Evolutionary conservation across 169 alveolate genomes (phyloP).

Genomic region (Plasmodium falciparum): DNA sequence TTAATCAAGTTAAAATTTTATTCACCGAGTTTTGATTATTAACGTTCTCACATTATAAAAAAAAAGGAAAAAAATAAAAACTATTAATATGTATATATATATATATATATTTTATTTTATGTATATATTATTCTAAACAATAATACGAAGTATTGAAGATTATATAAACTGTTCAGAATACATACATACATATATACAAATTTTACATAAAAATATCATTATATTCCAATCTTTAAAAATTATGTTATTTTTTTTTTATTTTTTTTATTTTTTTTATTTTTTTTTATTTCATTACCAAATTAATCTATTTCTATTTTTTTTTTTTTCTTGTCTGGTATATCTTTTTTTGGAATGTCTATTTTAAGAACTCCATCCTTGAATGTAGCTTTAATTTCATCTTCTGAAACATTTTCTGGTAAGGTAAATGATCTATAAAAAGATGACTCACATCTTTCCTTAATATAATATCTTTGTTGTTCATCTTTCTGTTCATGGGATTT

Average conservation of each 20-base stretch:
- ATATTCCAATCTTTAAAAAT: constrained; percentile 22
- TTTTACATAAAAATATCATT: constrained; percentile 1
- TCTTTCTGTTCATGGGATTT: constrained; percentile 38
- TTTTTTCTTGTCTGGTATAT: constrained; percentile 22
- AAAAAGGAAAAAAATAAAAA: too few relatives aligned
- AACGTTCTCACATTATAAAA: too few relatives aligned
- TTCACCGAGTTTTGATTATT: too few relatives aligned
- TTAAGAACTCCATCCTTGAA: constrained; percentile 69
- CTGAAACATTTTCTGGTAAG: constrained; percentile 56
- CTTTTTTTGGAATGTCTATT: constrained; percentile 56
- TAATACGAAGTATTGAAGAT: too few relatives aligned
- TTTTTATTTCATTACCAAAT: neutral
- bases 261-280: constrained; percentile 8
- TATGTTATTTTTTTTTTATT: constrained; percentile 27
- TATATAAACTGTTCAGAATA: too few relatives aligned
- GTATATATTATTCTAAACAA: too few relatives aligned
- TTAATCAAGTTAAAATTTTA: too few relatives aligned
- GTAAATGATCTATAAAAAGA: constrained; percentile 26
- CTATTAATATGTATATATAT: too few relatives aligned
- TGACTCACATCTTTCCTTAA: constrained; percentile 24
- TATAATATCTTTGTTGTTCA: constrained; percentile 42
- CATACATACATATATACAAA: too few relatives aligned
- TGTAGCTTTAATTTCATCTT: constrained; percentile 49
- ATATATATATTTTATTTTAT: too few relatives aligned
- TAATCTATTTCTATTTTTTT: constrained; percentile 31